These are phyloP conservation scores for Tricholoma bakamatsutake DNA, from an alignment of 768 basidiomycete species.

Conservation along the genomic window DNA sequence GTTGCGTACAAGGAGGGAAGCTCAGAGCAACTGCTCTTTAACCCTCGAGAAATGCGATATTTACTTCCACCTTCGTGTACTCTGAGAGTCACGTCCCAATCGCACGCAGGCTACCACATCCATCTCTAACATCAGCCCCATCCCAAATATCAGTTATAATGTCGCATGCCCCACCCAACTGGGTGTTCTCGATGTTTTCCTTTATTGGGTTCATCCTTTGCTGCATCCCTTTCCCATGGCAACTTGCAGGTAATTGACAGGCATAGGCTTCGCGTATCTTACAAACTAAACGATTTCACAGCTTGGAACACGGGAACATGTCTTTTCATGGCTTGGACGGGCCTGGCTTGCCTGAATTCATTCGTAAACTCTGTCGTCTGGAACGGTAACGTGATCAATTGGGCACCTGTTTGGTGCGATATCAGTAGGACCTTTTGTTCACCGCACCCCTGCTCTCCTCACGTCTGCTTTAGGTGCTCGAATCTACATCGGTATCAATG, in stretches of 20 bases:
- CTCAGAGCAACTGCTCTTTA: conserved; percentile 33
- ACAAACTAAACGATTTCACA: not conserved
- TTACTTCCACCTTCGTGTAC: conserved; percentile 27
- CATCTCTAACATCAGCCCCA: not conserved
- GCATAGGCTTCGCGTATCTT: not conserved
- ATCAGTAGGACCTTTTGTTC: conserved; percentile 30
- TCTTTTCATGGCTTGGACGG: conserved; percentile 66
- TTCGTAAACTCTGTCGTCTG: conserved; percentile 70
- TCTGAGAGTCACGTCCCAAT: conserved; percentile 16
- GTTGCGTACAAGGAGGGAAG: conserved; percentile 32
- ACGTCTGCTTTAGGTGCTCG: not conserved
- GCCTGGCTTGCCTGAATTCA: conserved; percentile 46
- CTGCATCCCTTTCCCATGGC: conserved; percentile 60
- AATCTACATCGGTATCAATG: not conserved
- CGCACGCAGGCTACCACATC: conserved; percentile 6
- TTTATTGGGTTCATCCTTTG: conserved; percentile 53
- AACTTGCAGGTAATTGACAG: conserved; percentile 45
- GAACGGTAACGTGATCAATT: conserved; percentile 51
- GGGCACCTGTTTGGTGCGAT: conserved; percentile 62
- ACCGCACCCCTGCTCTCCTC: not conserved
- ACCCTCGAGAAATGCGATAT: conserved; percentile 14
- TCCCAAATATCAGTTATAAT: conserved; percentile 9
- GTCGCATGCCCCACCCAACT: conserved; percentile 35
- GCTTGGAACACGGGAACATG: conserved; percentile 44
- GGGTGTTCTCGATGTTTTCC: conserved; percentile 41